Conservation (phyloP, 495 filamentous ascomycete species). For the Elasticomyces elasticus region DNA sequence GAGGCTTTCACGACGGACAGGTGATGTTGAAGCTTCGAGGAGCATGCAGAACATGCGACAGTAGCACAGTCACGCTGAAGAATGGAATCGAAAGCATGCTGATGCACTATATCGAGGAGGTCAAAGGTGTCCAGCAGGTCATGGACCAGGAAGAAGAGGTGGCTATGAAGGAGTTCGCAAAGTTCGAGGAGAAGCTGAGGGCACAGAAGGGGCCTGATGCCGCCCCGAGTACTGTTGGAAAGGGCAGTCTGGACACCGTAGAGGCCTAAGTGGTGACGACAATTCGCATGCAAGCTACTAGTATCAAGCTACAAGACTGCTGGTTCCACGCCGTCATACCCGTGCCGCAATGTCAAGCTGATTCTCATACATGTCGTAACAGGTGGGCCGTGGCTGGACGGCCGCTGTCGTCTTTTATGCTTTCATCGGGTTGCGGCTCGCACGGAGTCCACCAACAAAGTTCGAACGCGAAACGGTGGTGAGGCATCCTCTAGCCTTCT, state of each 20-base stretch:
- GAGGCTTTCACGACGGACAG: slow-evolving; percentile 76
- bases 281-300: neutral
- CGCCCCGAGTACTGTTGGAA: slow-evolving; percentile 50
- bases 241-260: slow-evolving; percentile 56
- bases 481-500: no score
- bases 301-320: neutral
- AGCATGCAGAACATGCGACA: slow-evolving; percentile 91
- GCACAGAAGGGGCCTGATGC: slow-evolving; percentile 57
- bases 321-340: no score
- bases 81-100: slow-evolving; percentile 97
- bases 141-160: slow-evolving; percentile 88
- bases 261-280: slow-evolving; percentile 30
- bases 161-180: slow-evolving; percentile 79
- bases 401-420: no score
- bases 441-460: no score
- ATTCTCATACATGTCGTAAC: no score
- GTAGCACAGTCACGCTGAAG: slow-evolving; percentile 86
- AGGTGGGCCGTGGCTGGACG: no score
- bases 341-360: no score
- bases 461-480: no score
- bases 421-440: no score
- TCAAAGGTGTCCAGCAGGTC: slow-evolving; percentile 83
- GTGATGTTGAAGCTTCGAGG: slow-evolving; percentile 82
- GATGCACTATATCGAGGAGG: slow-evolving; percentile 92
- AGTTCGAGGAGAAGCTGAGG: slow-evolving; percentile 89